These are phyloP conservation scores for Podospora appendiculata DNA, from an alignment of 495 filamentous ascomycete genomes.

Conservation along the genomic window DNA sequence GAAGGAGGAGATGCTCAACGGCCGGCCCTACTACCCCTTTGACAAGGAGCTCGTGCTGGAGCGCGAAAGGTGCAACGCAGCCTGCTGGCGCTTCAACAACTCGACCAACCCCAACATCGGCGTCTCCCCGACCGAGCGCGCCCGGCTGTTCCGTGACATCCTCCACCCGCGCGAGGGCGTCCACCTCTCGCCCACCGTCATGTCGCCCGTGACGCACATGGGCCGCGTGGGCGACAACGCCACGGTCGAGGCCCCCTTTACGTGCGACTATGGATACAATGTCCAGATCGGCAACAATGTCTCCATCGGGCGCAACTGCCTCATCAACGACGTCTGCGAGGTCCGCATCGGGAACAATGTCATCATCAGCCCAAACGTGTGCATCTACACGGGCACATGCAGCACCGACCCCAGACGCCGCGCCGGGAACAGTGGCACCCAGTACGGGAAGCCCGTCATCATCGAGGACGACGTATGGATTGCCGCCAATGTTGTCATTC, in stretches of 20 bases:
- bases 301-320: constrained; percentile 77
- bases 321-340: constrained; percentile 71
- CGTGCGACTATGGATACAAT: constrained; percentile 94
- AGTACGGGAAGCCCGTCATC: constrained; percentile 61
- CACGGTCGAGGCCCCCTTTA: constrained; percentile 82
- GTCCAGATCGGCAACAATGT: constrained; percentile 83
- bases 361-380: constrained; percentile 81
- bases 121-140: constrained; percentile 70
- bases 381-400: constrained; percentile 69
- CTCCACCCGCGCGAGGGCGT: constrained; percentile 43
- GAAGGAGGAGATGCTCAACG: constrained; percentile 89
- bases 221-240: constrained; percentile 71
- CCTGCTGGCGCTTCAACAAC: constrained; percentile 85
- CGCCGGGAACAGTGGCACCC: constrained; percentile 65
- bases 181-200: constrained; percentile 35
- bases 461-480: constrained; percentile 91
- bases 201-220: constrained; percentile 39
- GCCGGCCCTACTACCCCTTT: constrained; percentile 72
- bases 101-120: constrained; percentile 71
- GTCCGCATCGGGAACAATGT: constrained; percentile 72
- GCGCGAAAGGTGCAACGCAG: constrained; percentile 76
- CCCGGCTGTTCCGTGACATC: constrained; percentile 71
- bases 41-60: constrained; percentile 75
- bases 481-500: constrained; percentile 57
- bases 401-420: constrained; percentile 69